Evolutionary conservation across 2,329 filamentous ascomycete genomes (phyloP), one percentile per base, ranked within the genome.

Genomic region (Epichloe hybrida): DNA sequence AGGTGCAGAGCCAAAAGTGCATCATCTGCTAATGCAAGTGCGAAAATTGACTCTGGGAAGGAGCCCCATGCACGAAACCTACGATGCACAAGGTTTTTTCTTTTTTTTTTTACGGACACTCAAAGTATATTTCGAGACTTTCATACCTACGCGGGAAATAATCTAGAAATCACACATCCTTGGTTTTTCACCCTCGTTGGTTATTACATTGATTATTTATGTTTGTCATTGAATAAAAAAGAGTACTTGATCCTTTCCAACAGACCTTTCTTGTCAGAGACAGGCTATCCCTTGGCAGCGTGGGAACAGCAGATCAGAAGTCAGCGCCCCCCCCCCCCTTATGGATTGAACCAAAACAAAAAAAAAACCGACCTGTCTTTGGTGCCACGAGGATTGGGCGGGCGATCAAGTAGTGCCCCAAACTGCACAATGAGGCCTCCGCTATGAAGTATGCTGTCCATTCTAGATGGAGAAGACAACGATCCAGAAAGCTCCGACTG

Each of bases 371-470:
- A 35, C 27, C 27, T n/a, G 31, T 36, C 15, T 31, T 34, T 21
- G 38, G 46, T 48, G 38, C 11, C 46, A 41, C 46, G 41, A 41
- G 12, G 38, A 48, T 48, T 41, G 27, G 46, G n/a, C 46, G n/a
- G 37, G 9, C 20, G 27, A 48, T 48, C 21, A 5, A 41, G 23
- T 41, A 40, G 46, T 48, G 46, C 38, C 37, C 38, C 21, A 41
- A 21, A 41, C 27, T 43, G 40, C 49, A 50, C 48, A 23, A 50
- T 50, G 48, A 15, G 48, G 35, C 37, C 17, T 44, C 31, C 48
- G 35, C n/a, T n/a, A n/a, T n/a, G 8, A 38, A 12, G 21, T 44
- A n/a, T 38, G 41, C 44, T 50, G 48, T 50, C 40, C 15, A 23
- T n/a, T n/a, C n/a, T n/a, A 4, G 20, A 50, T 50, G 15, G 40